Conservation (phyloP, 768 basidiomycete genomes). For the Lactifluus subvellereus region DNA sequence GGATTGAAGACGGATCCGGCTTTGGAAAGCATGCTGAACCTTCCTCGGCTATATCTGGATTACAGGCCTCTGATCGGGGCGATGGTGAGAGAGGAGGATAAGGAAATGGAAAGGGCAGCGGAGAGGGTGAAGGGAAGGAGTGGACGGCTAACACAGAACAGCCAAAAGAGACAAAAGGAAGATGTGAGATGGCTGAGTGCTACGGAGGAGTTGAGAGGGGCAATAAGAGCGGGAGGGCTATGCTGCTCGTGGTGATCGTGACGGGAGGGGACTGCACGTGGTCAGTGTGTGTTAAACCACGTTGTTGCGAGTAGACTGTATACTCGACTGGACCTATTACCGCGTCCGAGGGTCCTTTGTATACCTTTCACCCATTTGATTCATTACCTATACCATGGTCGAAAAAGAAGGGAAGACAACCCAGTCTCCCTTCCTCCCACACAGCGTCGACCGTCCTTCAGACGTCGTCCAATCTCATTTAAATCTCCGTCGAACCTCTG, state of each 20-base stretch:
- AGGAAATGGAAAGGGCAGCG: constrained; percentile 32
- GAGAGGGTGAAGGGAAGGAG: constrained; percentile 22
- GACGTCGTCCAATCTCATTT: constrained; percentile 22
- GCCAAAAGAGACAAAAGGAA: constrained; percentile 49
- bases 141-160: constrained; percentile 52
- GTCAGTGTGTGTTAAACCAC: constrained; percentile 12
- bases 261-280: constrained; percentile 13
- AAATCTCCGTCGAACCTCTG: constrained; percentile 22
- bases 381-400: constrained; percentile 21
- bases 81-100: constrained; percentile 66
- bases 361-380: constrained; percentile 5
- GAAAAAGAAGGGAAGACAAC: constrained; percentile 20
- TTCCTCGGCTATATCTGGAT: constrained; percentile 51
- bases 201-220: constrained; percentile 30
- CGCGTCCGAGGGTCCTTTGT: constrained; percentile 1
- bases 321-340: constrained; percentile 5
- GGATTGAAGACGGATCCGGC: constrained; percentile 45
- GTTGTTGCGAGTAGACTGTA: not conserved
- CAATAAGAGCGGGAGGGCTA: constrained; percentile 21
- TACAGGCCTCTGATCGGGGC: constrained; percentile 62
- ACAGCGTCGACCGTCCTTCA: constrained; percentile 16
- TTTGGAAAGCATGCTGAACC: constrained; percentile 31
- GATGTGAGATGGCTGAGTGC: constrained; percentile 43
- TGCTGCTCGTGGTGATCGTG: constrained; percentile 18
- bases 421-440: constrained; percentile 20